Evolutionary conservation across 1,284 basidiomycete species (phyloP).

Genomic region (Apiotrichum gamsii): DNA sequence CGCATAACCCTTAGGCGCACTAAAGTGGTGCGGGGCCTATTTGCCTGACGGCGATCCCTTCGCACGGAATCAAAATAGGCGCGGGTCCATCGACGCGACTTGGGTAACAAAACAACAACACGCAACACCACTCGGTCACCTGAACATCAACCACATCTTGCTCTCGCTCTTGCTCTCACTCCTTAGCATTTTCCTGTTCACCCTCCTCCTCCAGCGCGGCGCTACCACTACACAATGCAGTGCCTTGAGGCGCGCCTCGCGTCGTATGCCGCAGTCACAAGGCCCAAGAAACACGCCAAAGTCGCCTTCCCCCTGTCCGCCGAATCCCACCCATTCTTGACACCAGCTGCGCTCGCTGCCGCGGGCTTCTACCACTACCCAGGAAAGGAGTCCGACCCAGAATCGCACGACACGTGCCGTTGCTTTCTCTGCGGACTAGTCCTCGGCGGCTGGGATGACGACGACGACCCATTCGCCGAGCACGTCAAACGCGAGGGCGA

Average conservation of each 20-base stretch:
- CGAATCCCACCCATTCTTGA: constrained; percentile 51
- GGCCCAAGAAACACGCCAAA: constrained; percentile 30
- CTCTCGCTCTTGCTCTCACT: not conserved
- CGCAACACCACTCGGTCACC: not conserved
- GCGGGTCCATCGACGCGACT: not conserved
- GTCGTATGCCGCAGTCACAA: constrained; percentile 26
- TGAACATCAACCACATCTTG: not conserved
- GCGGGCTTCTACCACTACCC: constrained; percentile 69
- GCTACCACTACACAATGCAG: constrained; percentile 33
- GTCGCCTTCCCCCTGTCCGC: constrained; percentile 36
- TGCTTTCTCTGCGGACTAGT: constrained; percentile 72
- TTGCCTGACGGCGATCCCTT: too few relatives aligned
- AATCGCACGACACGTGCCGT: constrained; percentile 40
- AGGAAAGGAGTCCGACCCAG: constrained; percentile 5
- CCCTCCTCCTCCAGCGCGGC: too few relatives aligned
- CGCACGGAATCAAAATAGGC: not conserved
- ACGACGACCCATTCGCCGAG: constrained; percentile 72
- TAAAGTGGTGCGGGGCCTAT: too few relatives aligned
- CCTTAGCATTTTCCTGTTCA: too few relatives aligned
- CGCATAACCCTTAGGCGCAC: too few relatives aligned
- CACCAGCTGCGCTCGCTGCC: constrained; percentile 62
- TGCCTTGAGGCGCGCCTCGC: constrained; percentile 30
- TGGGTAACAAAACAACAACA: not conserved
- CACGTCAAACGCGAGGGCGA: constrained; percentile 60
- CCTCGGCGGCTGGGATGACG: constrained; percentile 67